Conservation (phyloP, 208 protist species). For the Leishmania arabica region DNA sequence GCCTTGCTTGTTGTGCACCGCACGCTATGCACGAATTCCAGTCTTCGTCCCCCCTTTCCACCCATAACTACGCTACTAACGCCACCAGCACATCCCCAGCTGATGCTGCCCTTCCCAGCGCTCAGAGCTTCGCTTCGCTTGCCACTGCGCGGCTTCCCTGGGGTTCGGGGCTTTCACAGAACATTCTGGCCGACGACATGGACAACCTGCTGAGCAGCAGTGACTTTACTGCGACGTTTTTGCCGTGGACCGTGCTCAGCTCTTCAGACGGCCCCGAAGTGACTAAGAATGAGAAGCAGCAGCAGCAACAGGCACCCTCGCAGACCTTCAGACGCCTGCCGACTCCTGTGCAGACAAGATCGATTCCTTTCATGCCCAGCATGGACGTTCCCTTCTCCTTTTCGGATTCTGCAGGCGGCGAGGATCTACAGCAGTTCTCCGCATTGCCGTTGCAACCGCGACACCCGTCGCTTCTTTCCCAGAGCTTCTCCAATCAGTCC, state of each 20-base stretch:
- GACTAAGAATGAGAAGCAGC: background rate
- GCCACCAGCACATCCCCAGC: background rate
- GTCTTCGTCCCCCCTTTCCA: background rate
- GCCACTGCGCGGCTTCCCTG: background rate
- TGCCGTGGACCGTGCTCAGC: background rate
- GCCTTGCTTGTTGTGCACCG: background rate
- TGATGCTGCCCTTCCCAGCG: background rate
- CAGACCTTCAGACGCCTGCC: background rate
- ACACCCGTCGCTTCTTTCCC: background rate
- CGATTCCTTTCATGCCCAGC: background rate
- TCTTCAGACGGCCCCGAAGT: background rate
- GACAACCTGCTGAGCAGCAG: background rate
- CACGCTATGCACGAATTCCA: background rate
- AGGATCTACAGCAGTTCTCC: too few relatives aligned
- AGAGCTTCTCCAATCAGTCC: background rate
- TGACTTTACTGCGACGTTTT: background rate
- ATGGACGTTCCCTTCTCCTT: background rate
- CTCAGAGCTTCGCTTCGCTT: background rate
- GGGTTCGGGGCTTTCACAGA: background rate
- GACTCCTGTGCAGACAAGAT: background rate
- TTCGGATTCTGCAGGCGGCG: background rate
- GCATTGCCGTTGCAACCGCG: background rate
- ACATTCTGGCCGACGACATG: background rate
- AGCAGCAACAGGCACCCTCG: slow-evolving; percentile 1
- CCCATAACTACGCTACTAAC: background rate